phyloP scores from a whole-genome alignment of 352 stramenopile species.

The Thalassiosira allenii region DNA sequence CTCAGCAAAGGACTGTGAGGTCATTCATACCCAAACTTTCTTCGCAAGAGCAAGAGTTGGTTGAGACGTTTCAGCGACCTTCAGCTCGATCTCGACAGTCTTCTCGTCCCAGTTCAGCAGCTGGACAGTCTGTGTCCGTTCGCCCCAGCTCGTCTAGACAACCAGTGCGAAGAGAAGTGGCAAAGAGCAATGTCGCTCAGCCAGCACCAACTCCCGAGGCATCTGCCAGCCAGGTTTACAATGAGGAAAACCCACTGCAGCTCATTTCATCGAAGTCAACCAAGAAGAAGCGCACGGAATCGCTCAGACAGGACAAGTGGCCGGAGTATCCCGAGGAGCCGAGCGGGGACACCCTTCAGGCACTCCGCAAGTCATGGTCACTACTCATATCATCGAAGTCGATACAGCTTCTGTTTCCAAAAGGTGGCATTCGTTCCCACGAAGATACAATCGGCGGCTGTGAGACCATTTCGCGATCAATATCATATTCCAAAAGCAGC shows the following conservation, averaged over 20 bases:
- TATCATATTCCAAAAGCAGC: constrained; percentile 62
- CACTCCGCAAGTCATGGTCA: constrained; percentile 79
- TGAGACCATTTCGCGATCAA: constrained; percentile 70
- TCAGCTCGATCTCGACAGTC: constrained; percentile 25
- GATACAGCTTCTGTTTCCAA: constrained; percentile 73
- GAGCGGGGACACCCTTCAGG: constrained; percentile 42
- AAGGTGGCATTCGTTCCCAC: constrained; percentile 76
- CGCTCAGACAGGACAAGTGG: constrained; percentile 53
- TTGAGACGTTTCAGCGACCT: constrained; percentile 36
- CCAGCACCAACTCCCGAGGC: neutral
- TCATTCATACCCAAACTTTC: constrained; percentile 74
- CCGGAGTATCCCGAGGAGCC: constrained; percentile 85
- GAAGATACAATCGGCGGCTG: constrained; percentile 78
- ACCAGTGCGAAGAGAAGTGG: neutral
- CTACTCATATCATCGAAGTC: constrained; percentile 58
- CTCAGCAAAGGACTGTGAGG: constrained; percentile 79
- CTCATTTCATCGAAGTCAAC: constrained; percentile 24
- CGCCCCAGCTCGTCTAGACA: no score
- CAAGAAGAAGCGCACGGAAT: constrained; percentile 49
- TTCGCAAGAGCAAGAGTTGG: constrained; percentile 41
- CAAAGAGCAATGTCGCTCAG: constrained; percentile 15
- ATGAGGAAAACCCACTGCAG: constrained; percentile 42
- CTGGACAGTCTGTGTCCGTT: no score
- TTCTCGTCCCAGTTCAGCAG: no score
- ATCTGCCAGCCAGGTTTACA: neutral